phyloP scores from a whole-genome alignment of 192 early-diverging fungal species.

The Kappamyces sp. region DNA sequence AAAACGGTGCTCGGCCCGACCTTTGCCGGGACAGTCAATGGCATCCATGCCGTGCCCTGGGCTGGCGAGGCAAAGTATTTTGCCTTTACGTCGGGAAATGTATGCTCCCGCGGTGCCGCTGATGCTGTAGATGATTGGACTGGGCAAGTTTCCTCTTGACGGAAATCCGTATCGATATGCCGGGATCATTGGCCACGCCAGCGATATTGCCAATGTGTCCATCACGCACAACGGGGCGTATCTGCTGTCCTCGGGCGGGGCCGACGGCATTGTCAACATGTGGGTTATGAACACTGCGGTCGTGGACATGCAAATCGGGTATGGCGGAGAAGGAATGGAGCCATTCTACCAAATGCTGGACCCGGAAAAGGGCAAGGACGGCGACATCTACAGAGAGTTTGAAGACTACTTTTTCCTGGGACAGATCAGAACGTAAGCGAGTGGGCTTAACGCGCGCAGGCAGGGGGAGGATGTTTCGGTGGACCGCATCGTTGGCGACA shows the following conservation, averaged over 20 bases:
- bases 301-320: conserved; percentile 35
- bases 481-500: conserved; percentile 35
- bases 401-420: conserved; percentile 65
- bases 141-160: conserved; percentile 53
- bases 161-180: conserved; percentile 50
- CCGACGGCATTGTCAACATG: conserved; percentile 46
- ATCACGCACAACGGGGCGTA: conserved; percentile 32
- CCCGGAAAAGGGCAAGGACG: conserved; percentile 12
- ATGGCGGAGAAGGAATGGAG: conserved; percentile 39
- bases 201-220: conserved; percentile 38
- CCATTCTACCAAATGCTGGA: conserved; percentile 54
- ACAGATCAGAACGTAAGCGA: conserved; percentile 41
- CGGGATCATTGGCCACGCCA: conserved; percentile 53
- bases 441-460: conserved; percentile 15
- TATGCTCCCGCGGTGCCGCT: no score
- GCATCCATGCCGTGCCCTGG: conserved; percentile 17
- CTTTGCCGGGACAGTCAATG: conserved; percentile 32
- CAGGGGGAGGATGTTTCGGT: conserved; percentile 48
- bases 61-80: conserved; percentile 29
- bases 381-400: conserved; percentile 47
- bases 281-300: conserved; percentile 38
- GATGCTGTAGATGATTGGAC: conserved; percentile 33
- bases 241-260: conserved; percentile 38
- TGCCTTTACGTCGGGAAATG: conserved; percentile 20
- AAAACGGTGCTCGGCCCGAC: conserved; percentile 51